Conservation (phyloP, 768 basidiomycete species). For the Naganishia friedmannii region DNA sequence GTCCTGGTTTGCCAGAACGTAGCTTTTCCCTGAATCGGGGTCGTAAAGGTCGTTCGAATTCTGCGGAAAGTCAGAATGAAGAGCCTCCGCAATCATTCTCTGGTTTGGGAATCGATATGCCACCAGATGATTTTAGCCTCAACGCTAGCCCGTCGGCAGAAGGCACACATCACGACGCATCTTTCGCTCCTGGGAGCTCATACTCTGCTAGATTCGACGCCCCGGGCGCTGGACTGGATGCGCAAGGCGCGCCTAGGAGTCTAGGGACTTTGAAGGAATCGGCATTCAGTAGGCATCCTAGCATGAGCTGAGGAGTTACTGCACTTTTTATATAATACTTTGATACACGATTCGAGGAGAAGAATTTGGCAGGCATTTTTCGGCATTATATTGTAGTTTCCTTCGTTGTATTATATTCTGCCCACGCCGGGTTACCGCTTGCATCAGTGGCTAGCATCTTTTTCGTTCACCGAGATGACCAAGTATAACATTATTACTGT, state of each 20-base stretch:
- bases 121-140: not conserved
- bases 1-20: not conserved
- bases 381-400: not conserved
- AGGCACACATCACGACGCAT: not conserved
- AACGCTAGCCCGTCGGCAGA: not conserved
- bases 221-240: conserved; percentile 18
- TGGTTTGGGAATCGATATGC: not conserved
- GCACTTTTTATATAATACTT: not conserved
- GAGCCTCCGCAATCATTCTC: not conserved
- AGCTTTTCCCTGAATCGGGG: conserved; percentile 4
- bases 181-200: conserved; percentile 9
- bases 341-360: not conserved
- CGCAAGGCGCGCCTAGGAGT: conserved; percentile 21
- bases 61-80: conserved; percentile 10
- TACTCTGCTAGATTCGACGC: conserved; percentile 12
- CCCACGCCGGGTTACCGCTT: not conserved
- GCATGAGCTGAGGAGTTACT: conserved; percentile 2
- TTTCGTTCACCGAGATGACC: no score
- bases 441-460: not conserved
- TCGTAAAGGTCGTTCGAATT: conserved; percentile 14
- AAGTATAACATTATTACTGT: no score
- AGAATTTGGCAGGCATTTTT: not conserved
- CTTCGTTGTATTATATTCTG: not conserved
- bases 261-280: conserved; percentile 26
- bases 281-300: conserved; percentile 26